phyloP scores from a whole-genome alignment of 345 rosid genomes.

The Carallia brachiata region DNA sequence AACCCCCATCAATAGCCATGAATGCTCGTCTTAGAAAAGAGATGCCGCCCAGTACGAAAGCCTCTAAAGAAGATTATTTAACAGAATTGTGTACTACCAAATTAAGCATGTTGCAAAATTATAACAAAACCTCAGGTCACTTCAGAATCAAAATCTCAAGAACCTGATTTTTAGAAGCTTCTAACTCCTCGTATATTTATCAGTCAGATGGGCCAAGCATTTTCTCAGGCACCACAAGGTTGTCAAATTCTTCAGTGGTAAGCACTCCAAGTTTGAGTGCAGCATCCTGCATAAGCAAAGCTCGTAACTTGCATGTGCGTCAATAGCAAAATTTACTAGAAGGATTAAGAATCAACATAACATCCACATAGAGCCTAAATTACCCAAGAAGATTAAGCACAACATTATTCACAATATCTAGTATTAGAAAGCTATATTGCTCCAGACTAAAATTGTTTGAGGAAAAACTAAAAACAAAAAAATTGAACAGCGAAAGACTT shows the following conservation, averaged over 20 bases:
- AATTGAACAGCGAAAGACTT: not conserved
- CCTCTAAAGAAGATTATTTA: slow-evolving; percentile 11
- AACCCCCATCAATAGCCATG: not conserved
- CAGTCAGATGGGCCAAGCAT: slow-evolving; percentile 87
- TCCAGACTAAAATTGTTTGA: not conserved
- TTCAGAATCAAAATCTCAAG: not conserved
- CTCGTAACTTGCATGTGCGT: slow-evolving; percentile 2
- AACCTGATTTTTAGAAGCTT: not conserved
- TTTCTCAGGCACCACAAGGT: slow-evolving; percentile 90
- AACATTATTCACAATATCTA: not conserved
- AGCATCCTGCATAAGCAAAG: slow-evolving; percentile 55
- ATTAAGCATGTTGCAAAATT: not conserved
- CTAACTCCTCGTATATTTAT: slow-evolving; percentile 6
- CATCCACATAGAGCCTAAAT: not conserved
- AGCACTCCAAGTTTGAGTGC: slow-evolving; percentile 75
- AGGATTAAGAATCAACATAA: not conserved
- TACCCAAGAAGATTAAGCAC: not conserved
- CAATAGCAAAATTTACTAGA: not conserved
- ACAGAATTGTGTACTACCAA: not conserved
- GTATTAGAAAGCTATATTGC: not conserved
- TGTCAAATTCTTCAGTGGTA: slow-evolving; percentile 76
- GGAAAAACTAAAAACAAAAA: not conserved
- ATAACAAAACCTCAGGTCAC: not conserved
- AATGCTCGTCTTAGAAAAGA: not conserved
- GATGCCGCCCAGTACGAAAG: not conserved